Evolutionary conservation across 768 basidiomycete genomes (phyloP).

Genomic region (Hericium rajendrae): DNA sequence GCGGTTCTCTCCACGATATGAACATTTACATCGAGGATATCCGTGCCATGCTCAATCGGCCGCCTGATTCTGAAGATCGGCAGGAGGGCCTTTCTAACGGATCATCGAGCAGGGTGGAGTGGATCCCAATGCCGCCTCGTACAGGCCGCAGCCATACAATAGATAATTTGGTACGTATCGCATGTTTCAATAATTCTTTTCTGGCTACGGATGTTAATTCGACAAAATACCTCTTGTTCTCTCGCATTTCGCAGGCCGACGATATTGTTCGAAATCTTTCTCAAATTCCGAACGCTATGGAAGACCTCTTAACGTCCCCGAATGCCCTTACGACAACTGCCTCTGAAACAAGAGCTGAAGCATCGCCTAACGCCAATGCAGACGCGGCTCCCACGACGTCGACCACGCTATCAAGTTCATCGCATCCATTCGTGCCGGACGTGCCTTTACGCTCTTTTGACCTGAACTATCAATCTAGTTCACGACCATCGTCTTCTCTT

Average conservation of each 20-base stretch:
- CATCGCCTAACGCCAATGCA: no score
- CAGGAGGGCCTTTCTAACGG: no score
- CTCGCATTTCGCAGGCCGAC: not conserved
- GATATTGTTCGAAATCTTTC: not conserved
- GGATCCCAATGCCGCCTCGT: not conserved
- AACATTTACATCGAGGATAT: not conserved
- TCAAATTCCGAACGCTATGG: not conserved
- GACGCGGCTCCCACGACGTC: no score
- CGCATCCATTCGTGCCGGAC: not conserved
- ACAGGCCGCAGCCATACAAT: not conserved
- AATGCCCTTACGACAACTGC: no score
- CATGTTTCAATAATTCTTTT: not conserved
- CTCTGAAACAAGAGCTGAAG: no score
- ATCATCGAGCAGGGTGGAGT: not conserved
- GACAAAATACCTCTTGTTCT: not conserved
- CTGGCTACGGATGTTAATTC: conserved; percentile 9
- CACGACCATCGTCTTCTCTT: not conserved
- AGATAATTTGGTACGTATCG: conserved; percentile 4
- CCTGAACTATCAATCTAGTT: not conserved
- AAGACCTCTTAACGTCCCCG: not conserved
- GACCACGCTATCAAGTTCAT: no score
- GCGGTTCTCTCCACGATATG: not conserved
- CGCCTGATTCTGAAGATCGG: not conserved
- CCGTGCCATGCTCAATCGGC: not conserved
- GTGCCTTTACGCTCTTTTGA: not conserved